These are phyloP conservation scores for Talaromyces sp. DNA, from an alignment of 2,329 filamentous ascomycete species.

Conservation along the genomic window DNA sequence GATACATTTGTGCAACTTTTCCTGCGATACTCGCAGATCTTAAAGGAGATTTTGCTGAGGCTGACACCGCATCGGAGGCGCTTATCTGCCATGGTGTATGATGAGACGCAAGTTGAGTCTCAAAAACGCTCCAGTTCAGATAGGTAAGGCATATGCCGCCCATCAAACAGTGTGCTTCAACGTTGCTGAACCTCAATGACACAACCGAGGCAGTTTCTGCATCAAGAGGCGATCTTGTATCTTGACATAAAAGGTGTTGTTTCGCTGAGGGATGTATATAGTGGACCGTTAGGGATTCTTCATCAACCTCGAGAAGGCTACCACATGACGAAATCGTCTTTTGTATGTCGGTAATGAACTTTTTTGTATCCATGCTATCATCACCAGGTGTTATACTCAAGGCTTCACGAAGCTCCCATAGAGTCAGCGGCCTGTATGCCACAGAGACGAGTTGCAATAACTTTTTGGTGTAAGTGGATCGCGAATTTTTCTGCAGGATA, in stretches of 20 bases:
- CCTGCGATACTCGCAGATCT: not conserved
- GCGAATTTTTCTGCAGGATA: not conserved
- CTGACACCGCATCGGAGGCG: not conserved
- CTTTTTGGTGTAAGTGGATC: not conserved
- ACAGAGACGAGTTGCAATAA: not conserved
- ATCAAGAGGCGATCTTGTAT: too few relatives aligned
- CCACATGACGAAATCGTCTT: constrained; percentile 4
- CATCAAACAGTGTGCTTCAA: constrained; percentile 1
- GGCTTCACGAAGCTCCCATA: not conserved
- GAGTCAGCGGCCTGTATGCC: not conserved
- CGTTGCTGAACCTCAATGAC: not conserved
- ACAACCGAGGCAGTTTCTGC: too few relatives aligned
- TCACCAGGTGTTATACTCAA: not conserved
- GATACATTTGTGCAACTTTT: not conserved
- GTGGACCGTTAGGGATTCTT: constrained; percentile 8
- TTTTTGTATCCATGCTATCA: not conserved
- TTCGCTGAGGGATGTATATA: constrained; percentile 10
- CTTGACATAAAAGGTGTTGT: not conserved
- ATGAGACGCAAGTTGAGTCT: constrained; percentile 1
- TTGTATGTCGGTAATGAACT: not conserved
- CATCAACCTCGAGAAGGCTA: constrained; percentile 4
- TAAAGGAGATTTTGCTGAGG: not conserved
- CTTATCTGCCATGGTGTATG: not conserved
- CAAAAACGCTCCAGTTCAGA: constrained; percentile 2
- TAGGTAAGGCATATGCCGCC: constrained; percentile 5